Evolutionary conservation across 2,329 filamentous ascomycete genomes (phyloP), one percentile per base, ranked within the genome.

Genomic region (Diaporthe vaccinii): DNA sequence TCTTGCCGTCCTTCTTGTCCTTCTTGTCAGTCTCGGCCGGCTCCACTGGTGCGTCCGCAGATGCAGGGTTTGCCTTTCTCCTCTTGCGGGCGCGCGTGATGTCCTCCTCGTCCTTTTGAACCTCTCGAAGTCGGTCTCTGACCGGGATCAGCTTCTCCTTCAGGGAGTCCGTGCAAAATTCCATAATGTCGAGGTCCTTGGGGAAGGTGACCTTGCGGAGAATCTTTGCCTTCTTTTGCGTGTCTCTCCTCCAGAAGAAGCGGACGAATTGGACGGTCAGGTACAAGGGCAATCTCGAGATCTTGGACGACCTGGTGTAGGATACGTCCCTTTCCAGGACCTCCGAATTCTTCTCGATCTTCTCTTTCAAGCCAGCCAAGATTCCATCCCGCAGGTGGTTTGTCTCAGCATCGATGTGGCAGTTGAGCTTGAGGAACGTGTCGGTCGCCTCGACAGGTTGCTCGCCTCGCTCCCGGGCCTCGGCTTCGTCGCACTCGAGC

Each of bases 121-220:
- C 92, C 81, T 99, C 96, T 36, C 97, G 94, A 69, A 99, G 94
- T 88, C 97, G 97, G 87, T 99, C 97, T 76, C 97, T 92, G n/a
- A 99, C 93, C 1, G 97, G 97, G 62, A 98, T 87, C 59, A 99
- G 89, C 79, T 94, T 91, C 82, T 93, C 93, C 83, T 92, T 93
- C 77, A 99, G 88, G 72, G 97, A 93, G 36, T 98, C 96, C 17
- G 96, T 96, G 84, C 97, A 99, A 85, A 98, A 98, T 82, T 99
- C 97, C 31, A 98, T 92, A 53, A 95, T 92, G 81, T 99, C 97
- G 46, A 99, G 88, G 84, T 99, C 97, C 69, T 94, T 92, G 9
- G 96, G 96, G 83, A 99, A 99, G 0, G 95, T 96, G 74, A 99
- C 97, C 86, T 98, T 99, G 83, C 96, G 94, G 94, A 99, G 96